Evolutionary conservation across 352 stramenopile species (phyloP).

Genomic region (Thalassiosira hispida): DNA sequence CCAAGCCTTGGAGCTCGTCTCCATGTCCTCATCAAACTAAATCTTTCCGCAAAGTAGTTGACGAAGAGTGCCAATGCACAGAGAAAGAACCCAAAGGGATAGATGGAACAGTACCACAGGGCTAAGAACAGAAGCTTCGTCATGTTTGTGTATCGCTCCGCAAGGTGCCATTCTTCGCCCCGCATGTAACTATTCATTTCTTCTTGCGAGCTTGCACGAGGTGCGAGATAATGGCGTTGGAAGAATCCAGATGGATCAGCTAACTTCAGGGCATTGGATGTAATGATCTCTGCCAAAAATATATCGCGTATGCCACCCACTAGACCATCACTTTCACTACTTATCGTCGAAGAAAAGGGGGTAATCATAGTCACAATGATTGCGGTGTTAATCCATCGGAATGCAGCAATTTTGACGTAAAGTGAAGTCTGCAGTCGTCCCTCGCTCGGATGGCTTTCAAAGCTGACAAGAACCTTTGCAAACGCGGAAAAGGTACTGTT

Average conservation of each 20-base stretch:
- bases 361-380: constrained; percentile 72
- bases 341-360: constrained; percentile 78
- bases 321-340: too few relatives aligned
- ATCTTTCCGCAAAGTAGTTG: constrained; percentile 81
- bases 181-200: constrained; percentile 81
- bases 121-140: constrained; percentile 83
- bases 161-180: constrained; percentile 69
- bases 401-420: constrained; percentile 80
- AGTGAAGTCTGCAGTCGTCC: constrained; percentile 70
- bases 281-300: constrained; percentile 83
- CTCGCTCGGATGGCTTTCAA: constrained; percentile 72
- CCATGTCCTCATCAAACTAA: constrained; percentile 81
- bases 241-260: constrained; percentile 69
- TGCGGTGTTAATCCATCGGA: constrained; percentile 74
- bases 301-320: constrained; percentile 75
- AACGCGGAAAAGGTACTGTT: constrained; percentile 76
- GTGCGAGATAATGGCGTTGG: constrained; percentile 76
- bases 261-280: constrained; percentile 67
- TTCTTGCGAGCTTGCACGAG: constrained; percentile 77
- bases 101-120: constrained; percentile 83
- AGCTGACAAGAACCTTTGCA: constrained; percentile 68
- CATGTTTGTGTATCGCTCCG: constrained; percentile 76
- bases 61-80: constrained; percentile 71
- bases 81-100: constrained; percentile 76
- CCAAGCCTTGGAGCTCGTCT: constrained; percentile 70